Percentiles rank a stretch among this genome's conserved stretches.
Conservation (phyloP, 345 rosid genomes). For the Brassica incana region DNA sequence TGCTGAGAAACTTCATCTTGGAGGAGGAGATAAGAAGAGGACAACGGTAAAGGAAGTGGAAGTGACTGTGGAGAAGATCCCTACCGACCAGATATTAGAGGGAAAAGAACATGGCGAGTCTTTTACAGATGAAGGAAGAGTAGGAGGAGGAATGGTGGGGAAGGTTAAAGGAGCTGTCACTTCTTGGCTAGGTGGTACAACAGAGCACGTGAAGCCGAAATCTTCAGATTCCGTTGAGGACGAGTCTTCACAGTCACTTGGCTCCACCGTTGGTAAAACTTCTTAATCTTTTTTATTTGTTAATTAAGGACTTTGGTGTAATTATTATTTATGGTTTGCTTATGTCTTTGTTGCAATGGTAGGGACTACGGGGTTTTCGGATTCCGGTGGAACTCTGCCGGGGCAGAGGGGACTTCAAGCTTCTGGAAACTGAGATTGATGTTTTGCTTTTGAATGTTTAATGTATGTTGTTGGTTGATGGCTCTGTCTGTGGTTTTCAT, state of each 20-base stretch:
- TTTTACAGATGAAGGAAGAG: background rate
- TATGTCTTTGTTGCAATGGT: background rate
- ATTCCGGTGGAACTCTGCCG: constrained; percentile 15
- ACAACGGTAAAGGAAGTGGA: constrained; percentile 54
- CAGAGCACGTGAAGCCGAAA: background rate
- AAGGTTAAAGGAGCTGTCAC: constrained; percentile 58
- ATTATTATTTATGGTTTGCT: background rate
- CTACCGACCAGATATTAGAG: constrained; percentile 15
- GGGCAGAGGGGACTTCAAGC: constrained; percentile 6
- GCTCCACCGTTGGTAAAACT: constrained; percentile 33
- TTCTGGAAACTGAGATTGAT: constrained; percentile 22
- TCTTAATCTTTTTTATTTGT: background rate
- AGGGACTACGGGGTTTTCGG: constrained; percentile 32
- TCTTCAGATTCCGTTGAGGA: constrained; percentile 4
- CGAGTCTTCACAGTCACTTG: constrained; percentile 35
- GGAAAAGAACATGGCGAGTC: background rate
- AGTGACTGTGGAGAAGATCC: constrained; percentile 43
- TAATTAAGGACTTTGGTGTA: background rate
- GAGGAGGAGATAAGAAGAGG: constrained; percentile 38
- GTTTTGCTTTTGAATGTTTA: constrained; percentile 10
- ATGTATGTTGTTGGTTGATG: background rate
- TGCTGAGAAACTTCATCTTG: constrained; percentile 45
- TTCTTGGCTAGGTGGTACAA: constrained; percentile 51
- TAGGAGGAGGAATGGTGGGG: constrained; percentile 46
- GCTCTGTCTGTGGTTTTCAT: background rate